Evolutionary conservation across 1,139 yeast species (phyloP), one percentile per base, ranked within the genome.

Genomic region (Hansenula anomala): DNA sequence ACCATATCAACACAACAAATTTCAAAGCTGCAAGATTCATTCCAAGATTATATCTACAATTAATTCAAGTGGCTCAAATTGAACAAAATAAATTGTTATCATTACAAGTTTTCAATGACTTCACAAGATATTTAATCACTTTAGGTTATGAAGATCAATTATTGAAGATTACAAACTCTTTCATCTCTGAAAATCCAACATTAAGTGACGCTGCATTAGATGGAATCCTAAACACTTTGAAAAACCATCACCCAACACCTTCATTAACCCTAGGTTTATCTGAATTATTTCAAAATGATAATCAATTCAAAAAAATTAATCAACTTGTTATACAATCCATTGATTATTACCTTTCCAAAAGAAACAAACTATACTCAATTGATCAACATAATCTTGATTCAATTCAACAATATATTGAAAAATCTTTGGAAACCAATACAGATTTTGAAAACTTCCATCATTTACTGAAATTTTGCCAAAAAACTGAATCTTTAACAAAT

Each of bases 1-100:
- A 26, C 2, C 16, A 36, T 15, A 35, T 48, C 14, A 34, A 43
- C 3, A 34, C 25, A 8, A 41, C 39, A 5, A 51, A 48, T 36
- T 51, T 42, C 36, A 33, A 43, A 18, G 36, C 48, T 14, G 55
- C 55, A 1, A 38, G 52, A 13, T 51, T 51, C 25, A 37, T 51
- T 3, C 55, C 55, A 2, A 25, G 52, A 6, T 17, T 51, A 15
- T 51, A 49, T 36, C 38, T 51, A 2, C 47, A 47, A 14, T 32
- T 49, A 28, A 22, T 46, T 13, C 36, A 36, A n/a, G 17, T 30
- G 9, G 44, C 42, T 3, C 14, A 30, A 7, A 28, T 15, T 2
- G 3, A 16, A 2, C 17, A 33, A 1, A 31, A 46, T 13, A 18
- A 31, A 3, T 24, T 33, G 26, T 18, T 42, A 10, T 27, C 44